Percentiles rank a stretch among this genome's conserved stretches.
phyloP scores from a whole-genome alignment of 805 yeast genomes.

The Peterozyma toletana region DNA sequence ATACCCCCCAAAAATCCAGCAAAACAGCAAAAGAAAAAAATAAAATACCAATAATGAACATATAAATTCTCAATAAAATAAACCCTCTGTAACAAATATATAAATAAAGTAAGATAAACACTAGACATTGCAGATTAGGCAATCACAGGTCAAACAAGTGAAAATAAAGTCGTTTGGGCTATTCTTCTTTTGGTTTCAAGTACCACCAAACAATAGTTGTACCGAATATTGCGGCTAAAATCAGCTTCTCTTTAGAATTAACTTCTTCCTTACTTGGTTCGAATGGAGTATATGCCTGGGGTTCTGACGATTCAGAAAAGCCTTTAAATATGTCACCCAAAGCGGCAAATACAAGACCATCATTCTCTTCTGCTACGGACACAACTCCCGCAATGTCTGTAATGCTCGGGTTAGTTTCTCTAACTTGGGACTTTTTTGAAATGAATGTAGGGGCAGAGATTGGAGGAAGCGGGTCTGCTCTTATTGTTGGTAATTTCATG shows the following conservation, averaged over 20 bases:
- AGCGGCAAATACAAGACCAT: not conserved
- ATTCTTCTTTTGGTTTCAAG: constrained; percentile 11
- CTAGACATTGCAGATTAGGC: too few relatives aligned
- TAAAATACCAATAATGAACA: too few relatives aligned
- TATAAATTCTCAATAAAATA: too few relatives aligned
- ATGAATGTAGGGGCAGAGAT: constrained; percentile 19
- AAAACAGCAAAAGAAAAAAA: too few relatives aligned
- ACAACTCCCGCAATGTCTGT: constrained; percentile 8
- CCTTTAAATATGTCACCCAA: constrained; percentile 5
- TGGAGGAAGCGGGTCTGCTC: constrained; percentile 17
- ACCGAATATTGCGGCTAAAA: constrained; percentile 18
- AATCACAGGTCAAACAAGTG: too few relatives aligned
- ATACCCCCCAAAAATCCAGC: too few relatives aligned
- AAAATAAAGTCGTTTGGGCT: too few relatives aligned
- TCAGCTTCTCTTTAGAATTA: constrained; percentile 9
- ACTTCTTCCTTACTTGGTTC: constrained; percentile 7
- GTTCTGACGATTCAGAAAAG: not conserved
- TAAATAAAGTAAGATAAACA: too few relatives aligned
- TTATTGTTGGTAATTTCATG: constrained; percentile 35
- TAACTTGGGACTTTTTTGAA: constrained; percentile 9
- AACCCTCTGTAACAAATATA: too few relatives aligned
- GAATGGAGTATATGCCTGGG: not conserved
- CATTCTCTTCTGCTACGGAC: constrained; percentile 2
- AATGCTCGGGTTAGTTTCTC: constrained; percentile 5
- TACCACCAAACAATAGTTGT: constrained; percentile 27